phyloP scores from a whole-genome alignment of 768 basidiomycete species.

The Tricholoma sp. region DNA sequence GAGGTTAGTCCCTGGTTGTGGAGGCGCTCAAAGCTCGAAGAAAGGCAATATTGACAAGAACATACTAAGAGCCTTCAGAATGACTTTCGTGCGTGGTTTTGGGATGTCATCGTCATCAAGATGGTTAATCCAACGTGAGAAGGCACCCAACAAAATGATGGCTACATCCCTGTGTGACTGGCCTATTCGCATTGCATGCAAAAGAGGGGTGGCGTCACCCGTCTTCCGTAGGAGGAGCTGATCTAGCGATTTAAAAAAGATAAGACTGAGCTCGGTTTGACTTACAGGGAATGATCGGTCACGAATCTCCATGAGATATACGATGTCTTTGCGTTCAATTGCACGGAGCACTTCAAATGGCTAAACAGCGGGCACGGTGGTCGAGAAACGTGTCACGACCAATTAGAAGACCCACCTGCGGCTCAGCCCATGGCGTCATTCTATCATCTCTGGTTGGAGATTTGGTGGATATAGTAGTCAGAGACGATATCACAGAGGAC shows the following conservation, averaged over 20 bases:
- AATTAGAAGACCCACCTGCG: constrained; percentile 35
- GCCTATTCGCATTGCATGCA: constrained; percentile 86
- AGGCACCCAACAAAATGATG: constrained; percentile 82
- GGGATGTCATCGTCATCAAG: constrained; percentile 76
- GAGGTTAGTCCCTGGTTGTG: constrained; percentile 61
- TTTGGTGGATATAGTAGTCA: constrained; percentile 12
- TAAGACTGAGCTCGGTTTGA: constrained; percentile 9
- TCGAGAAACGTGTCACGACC: background rate
- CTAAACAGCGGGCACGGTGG: constrained; percentile 18
- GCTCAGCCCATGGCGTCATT: constrained; percentile 41
- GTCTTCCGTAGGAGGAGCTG: constrained; percentile 80
- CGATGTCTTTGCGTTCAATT: constrained; percentile 78
- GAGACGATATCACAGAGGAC: constrained; percentile 16
- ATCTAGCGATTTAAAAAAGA: background rate
- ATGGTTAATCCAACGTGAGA: constrained; percentile 89
- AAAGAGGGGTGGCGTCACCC: constrained; percentile 81
- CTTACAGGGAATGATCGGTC: constrained; percentile 76
- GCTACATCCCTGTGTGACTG: constrained; percentile 75
- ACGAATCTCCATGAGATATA: constrained; percentile 78
- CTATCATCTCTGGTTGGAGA: constrained; percentile 9
- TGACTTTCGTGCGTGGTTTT: constrained; percentile 59
- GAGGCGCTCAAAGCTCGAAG: background rate
- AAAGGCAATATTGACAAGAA: constrained; percentile 4
- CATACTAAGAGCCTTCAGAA: constrained; percentile 77
- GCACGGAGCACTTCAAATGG: constrained; percentile 71